These are phyloP conservation scores for Pterocarpus macrocarpus DNA, from an alignment of 306 rosid species.

Conservation along the genomic window DNA sequence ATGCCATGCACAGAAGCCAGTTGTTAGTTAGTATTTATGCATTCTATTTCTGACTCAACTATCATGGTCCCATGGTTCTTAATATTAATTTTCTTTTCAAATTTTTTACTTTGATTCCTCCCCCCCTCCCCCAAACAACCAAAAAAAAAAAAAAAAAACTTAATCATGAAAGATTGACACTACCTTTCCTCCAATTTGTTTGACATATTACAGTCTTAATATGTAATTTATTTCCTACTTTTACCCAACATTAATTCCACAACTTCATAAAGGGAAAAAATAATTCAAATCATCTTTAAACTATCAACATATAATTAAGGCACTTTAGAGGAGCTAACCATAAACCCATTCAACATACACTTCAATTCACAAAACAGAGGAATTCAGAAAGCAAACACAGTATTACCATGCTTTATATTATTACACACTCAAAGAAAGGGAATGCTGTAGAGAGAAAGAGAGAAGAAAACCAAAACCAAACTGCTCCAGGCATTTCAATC, in stretches of 20 bases:
- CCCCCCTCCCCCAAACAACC: no score
- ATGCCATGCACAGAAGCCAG: not conserved
- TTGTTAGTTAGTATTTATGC: not conserved
- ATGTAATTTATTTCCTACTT: not conserved
- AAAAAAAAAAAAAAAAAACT: not conserved
- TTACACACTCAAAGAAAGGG: slow-evolving; percentile 33
- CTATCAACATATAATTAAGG: not conserved
- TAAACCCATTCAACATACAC: slow-evolving; percentile 34
- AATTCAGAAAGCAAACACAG: slow-evolving; percentile 28
- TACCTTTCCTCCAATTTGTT: not conserved
- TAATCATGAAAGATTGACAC: slow-evolving; percentile 14
- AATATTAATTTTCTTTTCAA: not conserved
- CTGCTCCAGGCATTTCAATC: slow-evolving; percentile 51
- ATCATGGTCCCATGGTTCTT: not conserved
- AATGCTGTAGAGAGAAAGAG: slow-evolving; percentile 39
- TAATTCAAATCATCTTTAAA: not conserved
- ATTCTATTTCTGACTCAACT: not conserved
- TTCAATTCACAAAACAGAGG: slow-evolving; percentile 31
- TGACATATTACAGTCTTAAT: not conserved
- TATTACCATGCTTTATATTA: slow-evolving; percentile 22
- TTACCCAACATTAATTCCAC: not conserved
- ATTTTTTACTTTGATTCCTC: not conserved
- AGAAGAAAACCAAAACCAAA: slow-evolving; percentile 62
- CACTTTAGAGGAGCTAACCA: slow-evolving; percentile 32
- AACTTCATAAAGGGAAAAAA: not conserved